Base-by-base conservation (phyloP, 495 filamentous ascomycete species). In the Xylaria longipes region DNA sequence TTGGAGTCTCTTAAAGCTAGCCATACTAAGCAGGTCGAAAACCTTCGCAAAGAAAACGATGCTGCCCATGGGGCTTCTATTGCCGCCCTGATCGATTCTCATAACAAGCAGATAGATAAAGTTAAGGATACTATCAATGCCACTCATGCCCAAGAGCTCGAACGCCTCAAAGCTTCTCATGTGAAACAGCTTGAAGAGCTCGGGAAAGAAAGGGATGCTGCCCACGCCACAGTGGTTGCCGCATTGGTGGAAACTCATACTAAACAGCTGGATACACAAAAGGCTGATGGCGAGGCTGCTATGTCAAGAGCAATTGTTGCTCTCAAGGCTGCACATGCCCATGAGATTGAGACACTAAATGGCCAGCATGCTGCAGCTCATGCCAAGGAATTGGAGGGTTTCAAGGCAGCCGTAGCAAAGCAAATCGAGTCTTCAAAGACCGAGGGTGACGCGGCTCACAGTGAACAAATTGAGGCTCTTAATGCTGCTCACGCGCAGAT, bases 1-100 rank as follows among this genome's bases (percentile, higher is more conserved):
- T 45, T 84, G 8, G 80, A 81, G 46, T 76, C 73, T 8, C 56
- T 85, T 46, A 75, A 82, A n/a, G 72, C 77, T 17, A 66, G 75
- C 48, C 82, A 88, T 50, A 72, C 72, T 31, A 78, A 80, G 60
- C 73, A 79, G 1, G 63, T 87, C 12, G 76, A 82, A 61, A 75
- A 74, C 31, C 68, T 85, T 25, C 79, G 81, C 57, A 65, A 80
- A 48, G 69, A 81, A 71, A 75, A 80, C 41, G 77, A 79, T 35
- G 73, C 48, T 27, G 31, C 70, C 39, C 72, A 79, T 50, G 52
- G 77, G 17, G 57, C 64, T 41, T 64, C 63, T 25, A 56, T 63
- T 54, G 64, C 37, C 37, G 29, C 70, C n/a, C 45, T 72, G 0
- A n/a, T 50, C 6, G 57, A 50, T 3, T 61, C 64, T n/a, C 70